A percentile compares a stretch with the other conserved stretches of the same genome.
Evolutionary conservation across 768 basidiomycete genomes (phyloP).

Genomic region (Lentinula raphanica): DNA sequence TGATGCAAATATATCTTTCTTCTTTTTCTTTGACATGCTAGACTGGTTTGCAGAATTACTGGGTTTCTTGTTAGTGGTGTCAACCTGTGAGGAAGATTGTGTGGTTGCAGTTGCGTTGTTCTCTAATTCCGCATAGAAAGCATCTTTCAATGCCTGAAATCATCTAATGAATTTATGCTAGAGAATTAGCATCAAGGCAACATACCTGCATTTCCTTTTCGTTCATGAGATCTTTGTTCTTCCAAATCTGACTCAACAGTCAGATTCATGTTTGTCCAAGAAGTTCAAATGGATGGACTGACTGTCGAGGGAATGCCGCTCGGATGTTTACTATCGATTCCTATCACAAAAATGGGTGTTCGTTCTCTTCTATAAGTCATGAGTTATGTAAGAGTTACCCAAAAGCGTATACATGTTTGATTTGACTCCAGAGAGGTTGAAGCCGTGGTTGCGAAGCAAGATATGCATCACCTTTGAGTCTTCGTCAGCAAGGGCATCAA

Average conservation of each 20-base stretch:
- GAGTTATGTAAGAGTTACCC: constrained; percentile 32
- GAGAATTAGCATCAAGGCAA: neutral
- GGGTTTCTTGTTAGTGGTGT: constrained; percentile 7
- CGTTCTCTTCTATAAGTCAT: neutral
- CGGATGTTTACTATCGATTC: constrained; percentile 71
- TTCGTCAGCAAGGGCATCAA: neutral
- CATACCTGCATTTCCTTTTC: constrained; percentile 60
- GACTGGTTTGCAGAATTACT: constrained; percentile 14
- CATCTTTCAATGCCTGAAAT: constrained; percentile 56
- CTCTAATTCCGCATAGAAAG: constrained; percentile 45
- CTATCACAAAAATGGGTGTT: constrained; percentile 24
- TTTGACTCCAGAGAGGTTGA: constrained; percentile 65
- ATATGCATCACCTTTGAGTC: constrained; percentile 59
- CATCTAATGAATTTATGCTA: neutral
- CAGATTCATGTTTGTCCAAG: neutral
- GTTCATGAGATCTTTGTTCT: constrained; percentile 50
- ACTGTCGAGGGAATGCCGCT: constrained; percentile 72
- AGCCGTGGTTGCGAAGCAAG: constrained; percentile 58
- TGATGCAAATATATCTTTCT: constrained; percentile 54
- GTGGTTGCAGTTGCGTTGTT: neutral
- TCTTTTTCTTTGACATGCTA: constrained; percentile 42
- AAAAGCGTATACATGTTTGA: constrained; percentile 63
- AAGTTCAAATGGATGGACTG: constrained; percentile 13
- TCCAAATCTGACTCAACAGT: constrained; percentile 53
- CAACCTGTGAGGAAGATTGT: constrained; percentile 15